Evolutionary conservation across 148 eudicot genomes (phyloP).

Genomic region (Rheum nobile): DNA sequence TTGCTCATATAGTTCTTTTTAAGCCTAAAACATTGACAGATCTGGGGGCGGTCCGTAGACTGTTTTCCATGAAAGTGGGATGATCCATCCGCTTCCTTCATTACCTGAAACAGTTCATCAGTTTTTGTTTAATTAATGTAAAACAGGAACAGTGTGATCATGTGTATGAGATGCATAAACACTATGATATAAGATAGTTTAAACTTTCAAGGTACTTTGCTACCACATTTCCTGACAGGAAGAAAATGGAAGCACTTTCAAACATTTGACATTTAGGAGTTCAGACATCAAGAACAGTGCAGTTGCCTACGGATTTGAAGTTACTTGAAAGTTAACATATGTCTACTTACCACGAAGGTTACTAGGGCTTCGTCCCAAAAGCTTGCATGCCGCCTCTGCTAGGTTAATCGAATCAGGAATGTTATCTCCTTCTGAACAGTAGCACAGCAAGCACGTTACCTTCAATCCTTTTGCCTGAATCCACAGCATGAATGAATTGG

Average conservation of each 20-base stretch:
- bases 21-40: slow-evolving; percentile 55
- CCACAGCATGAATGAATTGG: slow-evolving; percentile 7
- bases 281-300: background rate
- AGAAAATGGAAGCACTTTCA: background rate
- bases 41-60: slow-evolving; percentile 98
- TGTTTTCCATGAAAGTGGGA: slow-evolving; percentile 92
- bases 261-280: background rate
- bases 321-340: background rate
- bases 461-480: slow-evolving; percentile 81
- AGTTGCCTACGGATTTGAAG: background rate
- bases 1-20: background rate
- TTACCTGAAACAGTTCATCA: slow-evolving; percentile 24
- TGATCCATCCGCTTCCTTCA: slow-evolving; percentile 59
- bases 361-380: slow-evolving; percentile 27
- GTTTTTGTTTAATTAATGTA: background rate
- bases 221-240: background rate
- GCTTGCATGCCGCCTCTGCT: slow-evolving; percentile 70
- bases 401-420: slow-evolving; percentile 72
- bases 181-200: background rate
- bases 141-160: too few relatives aligned
- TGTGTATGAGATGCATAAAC: background rate
- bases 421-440: slow-evolving; percentile 99
- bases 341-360: slow-evolving; percentile 33
- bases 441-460: slow-evolving; percentile 86
- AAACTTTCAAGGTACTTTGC: background rate